phyloP scores from a whole-genome alignment of 306 rosid genomes.

The Cyamopsis tetragonoloba region DNA sequence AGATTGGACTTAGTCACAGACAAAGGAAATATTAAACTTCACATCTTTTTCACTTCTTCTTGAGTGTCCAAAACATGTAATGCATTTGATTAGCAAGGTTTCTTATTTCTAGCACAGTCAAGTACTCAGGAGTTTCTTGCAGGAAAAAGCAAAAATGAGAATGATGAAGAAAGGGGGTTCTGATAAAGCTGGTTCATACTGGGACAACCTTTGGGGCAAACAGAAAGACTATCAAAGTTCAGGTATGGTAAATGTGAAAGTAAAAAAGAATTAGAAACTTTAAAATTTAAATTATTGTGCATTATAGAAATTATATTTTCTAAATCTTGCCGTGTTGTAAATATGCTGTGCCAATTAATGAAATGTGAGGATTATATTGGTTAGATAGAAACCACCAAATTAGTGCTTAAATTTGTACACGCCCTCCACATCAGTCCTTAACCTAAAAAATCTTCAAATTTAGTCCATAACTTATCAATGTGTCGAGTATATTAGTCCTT shows the following conservation, averaged over 20 bases:
- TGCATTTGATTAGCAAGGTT: neutral
- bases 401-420: too few species aligned
- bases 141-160: constrained; percentile 67
- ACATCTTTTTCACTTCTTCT: neutral
- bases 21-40: neutral
- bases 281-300: neutral
- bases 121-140: constrained; percentile 22
- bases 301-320: neutral
- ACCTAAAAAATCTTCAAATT: too few species aligned
- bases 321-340: neutral
- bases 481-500: too few species aligned
- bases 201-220: constrained; percentile 56
- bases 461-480: too few species aligned
- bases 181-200: constrained; percentile 44
- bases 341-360: neutral
- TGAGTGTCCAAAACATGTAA: neutral
- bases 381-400: too few species aligned
- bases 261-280: neutral
- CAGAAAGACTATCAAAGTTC: constrained; percentile 51
- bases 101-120: constrained; percentile 1
- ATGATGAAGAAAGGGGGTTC: constrained; percentile 57
- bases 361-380: neutral
- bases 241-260: constrained; percentile 34
- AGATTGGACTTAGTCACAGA: neutral
- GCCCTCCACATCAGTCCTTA: too few species aligned